These are phyloP conservation scores for Xanthoconium stramineum DNA, from an alignment of 768 basidiomycete genomes.

Conservation along the genomic window DNA sequence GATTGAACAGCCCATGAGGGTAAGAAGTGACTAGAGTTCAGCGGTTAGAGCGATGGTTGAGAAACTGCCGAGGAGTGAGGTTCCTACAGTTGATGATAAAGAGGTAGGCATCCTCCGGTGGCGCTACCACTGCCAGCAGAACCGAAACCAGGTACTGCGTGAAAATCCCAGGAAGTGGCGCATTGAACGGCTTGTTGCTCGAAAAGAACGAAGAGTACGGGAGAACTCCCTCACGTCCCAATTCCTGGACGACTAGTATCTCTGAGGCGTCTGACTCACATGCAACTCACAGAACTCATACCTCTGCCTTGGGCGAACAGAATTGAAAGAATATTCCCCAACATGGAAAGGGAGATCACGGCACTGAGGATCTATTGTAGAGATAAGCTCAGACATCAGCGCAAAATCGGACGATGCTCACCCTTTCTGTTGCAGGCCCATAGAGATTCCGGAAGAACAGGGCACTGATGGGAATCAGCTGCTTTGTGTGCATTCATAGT, in stretches of 20 bases:
- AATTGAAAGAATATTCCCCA: constrained; percentile 62
- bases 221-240: constrained; percentile 67
- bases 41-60: neutral
- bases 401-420: neutral
- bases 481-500: neutral
- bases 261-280: neutral
- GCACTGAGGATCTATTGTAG: constrained; percentile 49
- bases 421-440: no score
- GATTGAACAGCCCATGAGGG: constrained; percentile 54
- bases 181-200: constrained; percentile 66
- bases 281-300: constrained; percentile 23
- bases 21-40: constrained; percentile 51
- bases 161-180: constrained; percentile 62
- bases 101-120: constrained; percentile 71
- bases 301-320: constrained; percentile 68
- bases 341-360: constrained; percentile 59
- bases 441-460: no score
- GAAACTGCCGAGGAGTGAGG: neutral
- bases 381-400: neutral
- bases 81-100: constrained; percentile 64
- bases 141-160: constrained; percentile 63
- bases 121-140: constrained; percentile 50
- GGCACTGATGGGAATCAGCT: neutral
- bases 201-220: constrained; percentile 67
- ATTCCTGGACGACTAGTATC: constrained; percentile 60